Conservation (phyloP, 2,329 filamentous ascomycete genomes). For the Mycosphaerelloides madeirae region DNA sequence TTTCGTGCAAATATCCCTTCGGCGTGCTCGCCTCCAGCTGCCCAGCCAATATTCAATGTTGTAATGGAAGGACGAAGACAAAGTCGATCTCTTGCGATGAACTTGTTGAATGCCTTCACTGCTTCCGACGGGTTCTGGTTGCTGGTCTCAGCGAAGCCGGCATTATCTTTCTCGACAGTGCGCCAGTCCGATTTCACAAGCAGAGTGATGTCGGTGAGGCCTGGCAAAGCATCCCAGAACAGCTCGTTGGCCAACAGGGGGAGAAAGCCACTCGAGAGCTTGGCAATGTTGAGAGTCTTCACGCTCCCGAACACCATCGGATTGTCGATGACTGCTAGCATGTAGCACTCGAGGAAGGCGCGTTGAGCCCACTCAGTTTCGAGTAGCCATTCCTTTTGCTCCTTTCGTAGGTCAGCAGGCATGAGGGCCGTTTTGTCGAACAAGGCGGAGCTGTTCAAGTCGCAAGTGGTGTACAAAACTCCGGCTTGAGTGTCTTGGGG, state of each 20-base stretch:
- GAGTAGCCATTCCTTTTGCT: constrained; percentile 65
- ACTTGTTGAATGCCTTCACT: constrained; percentile 47
- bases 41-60: constrained; percentile 61
- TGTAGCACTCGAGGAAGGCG: constrained; percentile 64
- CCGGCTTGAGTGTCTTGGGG: constrained; percentile 14
- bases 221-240: constrained; percentile 59
- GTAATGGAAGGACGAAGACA: constrained; percentile 51
- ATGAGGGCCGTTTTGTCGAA: constrained; percentile 39
- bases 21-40: constrained; percentile 63
- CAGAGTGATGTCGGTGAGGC: constrained; percentile 52
- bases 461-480: constrained; percentile 32
- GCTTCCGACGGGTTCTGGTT: constrained; percentile 50
- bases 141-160: constrained; percentile 48
- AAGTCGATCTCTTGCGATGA: constrained; percentile 40
- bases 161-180: constrained; percentile 50
- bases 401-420: constrained; percentile 53
- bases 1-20: constrained; percentile 59
- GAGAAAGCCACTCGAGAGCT: constrained; percentile 59
- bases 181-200: constrained; percentile 65
- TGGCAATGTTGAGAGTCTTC: constrained; percentile 58
- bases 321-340: constrained; percentile 61
- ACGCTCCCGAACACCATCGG: constrained; percentile 50
- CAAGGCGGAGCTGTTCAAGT: constrained; percentile 21
- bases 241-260: constrained; percentile 51
- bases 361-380: constrained; percentile 66